Evolutionary conservation across 1,284 basidiomycete genomes (phyloP), one percentile per base, ranked within the genome.

Genomic region (Tremellales sp.): DNA sequence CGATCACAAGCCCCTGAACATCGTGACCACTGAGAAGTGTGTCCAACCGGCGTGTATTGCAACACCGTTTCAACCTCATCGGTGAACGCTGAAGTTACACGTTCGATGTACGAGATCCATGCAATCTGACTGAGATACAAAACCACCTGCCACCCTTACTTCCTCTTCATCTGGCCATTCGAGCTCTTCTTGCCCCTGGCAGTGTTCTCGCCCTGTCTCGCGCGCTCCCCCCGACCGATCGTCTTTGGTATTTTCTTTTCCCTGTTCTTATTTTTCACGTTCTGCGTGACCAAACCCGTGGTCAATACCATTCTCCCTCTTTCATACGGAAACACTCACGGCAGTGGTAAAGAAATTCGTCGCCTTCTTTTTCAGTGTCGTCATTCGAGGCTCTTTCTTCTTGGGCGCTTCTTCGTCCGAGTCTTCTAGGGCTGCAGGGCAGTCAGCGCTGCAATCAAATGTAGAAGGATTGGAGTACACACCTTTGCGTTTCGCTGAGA

Each of bases 1-100:
- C 91, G 65, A 99, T 97, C 54, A 99, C 95, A 47, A 99, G 92
- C 54, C 95, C 95, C n/a, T 95, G 83, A 57, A 97, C 94, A 69
- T 99, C 95, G 48, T 98, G 76, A 37, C 95, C 95, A 75, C 95
- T n/a, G n/a, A n/a, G n/a, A n/a, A n/a, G n/a, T n/a, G n/a, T n/a
- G n/a, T n/a, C n/a, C n/a, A n/a, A n/a, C n/a, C n/a, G n/a, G n/a
- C n/a, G n/a, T n/a, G n/a, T n/a, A n/a, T n/a, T n/a, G n/a, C n/a
- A n/a, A n/a, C n/a, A n/a, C n/a, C n/a, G n/a, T n/a, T n/a, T n/a
- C n/a, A n/a, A n/a, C n/a, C n/a, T n/a, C n/a, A n/a, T n/a, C n/a
- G n/a, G n/a, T n/a, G n/a, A n/a, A n/a, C n/a, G n/a, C n/a, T n/a
- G n/a, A n/a, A n/a, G n/a, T n/a, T n/a, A n/a, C n/a, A n/a, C n/a